Evolutionary conservation across 2,329 filamentous ascomycete species (phyloP).

Genomic region (Sporothrix curviconia): DNA sequence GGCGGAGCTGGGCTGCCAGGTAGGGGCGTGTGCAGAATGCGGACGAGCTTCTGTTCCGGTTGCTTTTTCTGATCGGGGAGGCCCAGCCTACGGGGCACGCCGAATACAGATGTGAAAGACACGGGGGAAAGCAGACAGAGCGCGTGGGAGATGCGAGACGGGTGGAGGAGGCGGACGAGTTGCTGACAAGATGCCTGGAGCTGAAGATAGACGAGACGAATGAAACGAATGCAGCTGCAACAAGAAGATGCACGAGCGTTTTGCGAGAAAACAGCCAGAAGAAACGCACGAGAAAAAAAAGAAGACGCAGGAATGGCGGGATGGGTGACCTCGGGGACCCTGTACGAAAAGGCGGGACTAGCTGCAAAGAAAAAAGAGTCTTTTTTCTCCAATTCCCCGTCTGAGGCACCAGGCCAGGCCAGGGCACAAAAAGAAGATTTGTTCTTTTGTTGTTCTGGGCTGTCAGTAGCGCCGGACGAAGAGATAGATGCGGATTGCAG

Average conservation of each 20-base stretch:
- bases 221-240: no score
- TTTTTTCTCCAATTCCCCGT: not conserved
- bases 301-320: no score
- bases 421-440: not conserved
- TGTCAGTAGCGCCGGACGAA: conserved; percentile 10
- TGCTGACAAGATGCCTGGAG: not conserved
- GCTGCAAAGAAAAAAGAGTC: not conserved
- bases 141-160: not conserved
- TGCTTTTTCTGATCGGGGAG: not conserved
- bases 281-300: no score
- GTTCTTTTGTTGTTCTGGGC: conserved; percentile 8
- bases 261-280: no score
- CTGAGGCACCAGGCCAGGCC: not conserved
- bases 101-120: conserved; percentile 16
- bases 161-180: not conserved
- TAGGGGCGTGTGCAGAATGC: not conserved
- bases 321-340: no score
- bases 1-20: not conserved
- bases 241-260: no score
- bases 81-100: conserved; percentile 17
- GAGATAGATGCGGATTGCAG: conserved; percentile 5
- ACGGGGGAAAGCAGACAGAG: not conserved
- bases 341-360: no score
- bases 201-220: not conserved
- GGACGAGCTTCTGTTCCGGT: not conserved